phyloP scores from a whole-genome alignment of 495 filamentous ascomycete species.

The Penicillium fimorum region DNA sequence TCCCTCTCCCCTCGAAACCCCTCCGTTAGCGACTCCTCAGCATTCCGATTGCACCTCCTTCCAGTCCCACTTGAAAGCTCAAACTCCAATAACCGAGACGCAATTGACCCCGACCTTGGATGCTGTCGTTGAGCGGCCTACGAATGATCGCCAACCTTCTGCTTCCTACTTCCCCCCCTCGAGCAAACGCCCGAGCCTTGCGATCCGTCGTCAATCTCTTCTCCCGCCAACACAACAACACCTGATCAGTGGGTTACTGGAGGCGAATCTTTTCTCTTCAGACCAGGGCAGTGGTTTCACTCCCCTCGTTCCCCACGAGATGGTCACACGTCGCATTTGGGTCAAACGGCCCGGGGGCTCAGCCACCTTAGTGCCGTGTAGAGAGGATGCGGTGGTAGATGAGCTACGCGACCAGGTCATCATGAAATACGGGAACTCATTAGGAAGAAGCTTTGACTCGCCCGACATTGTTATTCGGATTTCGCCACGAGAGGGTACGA shows the following conservation, averaged over 20 bases:
- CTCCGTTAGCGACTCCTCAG: conserved; percentile 26
- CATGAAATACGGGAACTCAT: conserved; percentile 87
- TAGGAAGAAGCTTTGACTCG: conserved; percentile 83
- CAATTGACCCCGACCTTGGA: conserved; percentile 35
- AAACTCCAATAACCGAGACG: conserved; percentile 20
- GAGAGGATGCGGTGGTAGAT: conserved; percentile 88
- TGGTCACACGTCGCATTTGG: conserved; percentile 82
- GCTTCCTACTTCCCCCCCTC: conserved; percentile 19
- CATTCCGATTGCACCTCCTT: conserved; percentile 27
- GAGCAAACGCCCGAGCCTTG: conserved; percentile 44
- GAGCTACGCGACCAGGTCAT: conserved; percentile 92
- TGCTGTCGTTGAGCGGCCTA: conserved; percentile 31
- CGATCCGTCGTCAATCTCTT: conserved; percentile 50
- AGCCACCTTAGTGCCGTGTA: conserved; percentile 80
- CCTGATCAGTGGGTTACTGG: conserved; percentile 44
- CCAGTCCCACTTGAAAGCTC: conserved; percentile 18
- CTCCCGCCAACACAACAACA: conserved; percentile 45
- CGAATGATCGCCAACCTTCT: conserved; percentile 20
- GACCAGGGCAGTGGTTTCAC: conserved; percentile 21
- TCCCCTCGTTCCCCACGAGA: conserved; percentile 27
- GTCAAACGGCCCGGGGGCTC: conserved; percentile 82
- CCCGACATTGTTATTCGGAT: conserved; percentile 80
- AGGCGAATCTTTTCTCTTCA: conserved; percentile 29
- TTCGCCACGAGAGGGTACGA: conserved; percentile 45
- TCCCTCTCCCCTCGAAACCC: conserved; percentile 20